Base-by-base conservation (phyloP, 305 asterid species). In the Ruellia speciosa region DNA sequence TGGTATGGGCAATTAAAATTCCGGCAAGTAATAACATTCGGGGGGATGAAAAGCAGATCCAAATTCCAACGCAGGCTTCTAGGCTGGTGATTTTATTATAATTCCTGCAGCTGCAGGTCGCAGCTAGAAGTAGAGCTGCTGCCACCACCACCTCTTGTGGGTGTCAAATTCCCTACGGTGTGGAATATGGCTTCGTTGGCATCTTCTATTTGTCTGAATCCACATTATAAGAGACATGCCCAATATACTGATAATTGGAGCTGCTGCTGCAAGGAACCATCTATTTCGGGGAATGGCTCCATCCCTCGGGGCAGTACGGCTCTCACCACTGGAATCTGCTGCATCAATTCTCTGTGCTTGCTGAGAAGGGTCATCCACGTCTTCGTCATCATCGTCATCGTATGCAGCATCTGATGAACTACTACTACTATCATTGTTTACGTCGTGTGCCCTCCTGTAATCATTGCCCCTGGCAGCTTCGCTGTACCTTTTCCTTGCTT, bases 211-310 rank as follows among this genome's bases (percentile, higher is more conserved):
- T 14, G 70, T 77, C 18, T 94, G 81, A 9, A 87, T 70, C 80
- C 85, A 86, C 68, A 84, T 56, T 72, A 81, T 68, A 18, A 90
- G 76, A 54, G 86, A 70, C n/a, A 81, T 73, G 34, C 97, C 90
- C 18, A 84, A 72, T 52, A 86, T 63, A 33, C 96, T 67, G 10
- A 77, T 77, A 59, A 87, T 67, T 34, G 94, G 94, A 60, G 89
- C 88, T 67, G 81, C 82, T 39, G 80, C 86, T 13, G 73, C 81
- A 34, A 76, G 67, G 55, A 77, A 65, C 86, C 96, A 81, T 72
- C 88, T 70, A 49, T 76, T 78, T 61, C 79, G 66, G 20, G 77
- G 65, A 16, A 58, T 31, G 49, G 33, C 70, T 54, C 70, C n/a
- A 6, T 12, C 49, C 8, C 16, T 15, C 0, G 16, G 13, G 11